Conservation (phyloP, 306 rosid species). For the Medicago lupulina region DNA sequence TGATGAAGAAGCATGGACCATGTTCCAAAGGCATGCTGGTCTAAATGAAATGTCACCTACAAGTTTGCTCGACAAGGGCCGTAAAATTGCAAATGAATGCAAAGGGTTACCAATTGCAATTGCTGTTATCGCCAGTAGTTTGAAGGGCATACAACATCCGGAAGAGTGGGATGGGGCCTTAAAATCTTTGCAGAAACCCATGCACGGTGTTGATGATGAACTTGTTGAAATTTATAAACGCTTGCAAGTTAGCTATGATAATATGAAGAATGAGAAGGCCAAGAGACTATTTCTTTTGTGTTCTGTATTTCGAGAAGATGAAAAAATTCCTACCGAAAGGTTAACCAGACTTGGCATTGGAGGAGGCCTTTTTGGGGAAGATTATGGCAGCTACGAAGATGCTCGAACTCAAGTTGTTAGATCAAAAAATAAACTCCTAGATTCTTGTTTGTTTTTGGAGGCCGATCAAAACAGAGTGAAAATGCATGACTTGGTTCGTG, state of each 20-base stretch:
- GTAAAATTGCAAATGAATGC: constrained; percentile 22
- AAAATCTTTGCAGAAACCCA: neutral
- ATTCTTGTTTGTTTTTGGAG: constrained; percentile 27
- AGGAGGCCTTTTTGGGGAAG: neutral
- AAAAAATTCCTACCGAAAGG: neutral
- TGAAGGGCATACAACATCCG: neutral
- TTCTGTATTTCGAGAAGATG: constrained; percentile 38
- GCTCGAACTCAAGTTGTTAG: neutral
- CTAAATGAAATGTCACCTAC: neutral
- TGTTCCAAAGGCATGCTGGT: constrained; percentile 10
- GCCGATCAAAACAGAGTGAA: fast-evolving
- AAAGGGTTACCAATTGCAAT: constrained; percentile 38
- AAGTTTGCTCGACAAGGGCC: neutral
- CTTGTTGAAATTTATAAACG: neutral
- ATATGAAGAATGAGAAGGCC: neutral
- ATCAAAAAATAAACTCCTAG: neutral
- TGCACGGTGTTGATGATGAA: neutral
- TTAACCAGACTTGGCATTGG: constrained; percentile 9
- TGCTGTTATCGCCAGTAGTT: neutral
- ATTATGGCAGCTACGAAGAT: neutral
- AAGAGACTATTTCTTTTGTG: constrained; percentile 8
- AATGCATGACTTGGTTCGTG: constrained; percentile 43
- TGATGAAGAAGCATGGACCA: neutral
- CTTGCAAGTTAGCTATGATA: constrained; percentile 13
- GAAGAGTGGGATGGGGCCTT: neutral